Evolutionary conservation across 2,329 filamentous ascomycete species (phyloP).

Genomic region (Stagonosporopsis chrysanthemi): DNA sequence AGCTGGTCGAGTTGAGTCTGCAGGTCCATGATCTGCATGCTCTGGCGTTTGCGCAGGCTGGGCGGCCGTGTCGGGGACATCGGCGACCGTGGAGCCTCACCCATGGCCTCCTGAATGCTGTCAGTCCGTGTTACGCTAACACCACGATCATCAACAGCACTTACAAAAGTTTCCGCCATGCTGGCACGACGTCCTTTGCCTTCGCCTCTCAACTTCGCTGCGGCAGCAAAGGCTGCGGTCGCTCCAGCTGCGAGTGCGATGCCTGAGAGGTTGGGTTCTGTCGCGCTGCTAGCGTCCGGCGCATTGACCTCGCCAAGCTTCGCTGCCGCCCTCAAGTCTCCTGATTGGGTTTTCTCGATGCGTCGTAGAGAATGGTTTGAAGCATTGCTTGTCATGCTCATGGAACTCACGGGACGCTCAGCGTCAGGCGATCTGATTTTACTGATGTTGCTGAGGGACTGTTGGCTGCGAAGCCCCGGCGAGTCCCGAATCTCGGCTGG

Average conservation of each 20-base stretch:
- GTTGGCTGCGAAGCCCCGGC: conserved; percentile 54
- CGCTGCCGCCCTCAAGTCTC: conserved; percentile 76
- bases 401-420: conserved; percentile 67
- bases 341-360: conserved; percentile 71
- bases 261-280: conserved; percentile 41
- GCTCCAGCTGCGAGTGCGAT: conserved; percentile 46
- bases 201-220: conserved; percentile 77
- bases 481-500: conserved; percentile 45
- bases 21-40: conserved; percentile 92
- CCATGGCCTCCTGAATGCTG: conserved; percentile 80
- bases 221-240: conserved; percentile 54
- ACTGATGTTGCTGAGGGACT: conserved; percentile 52
- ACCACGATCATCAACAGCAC: conserved; percentile 52
- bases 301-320: conserved; percentile 62
- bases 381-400: conserved; percentile 56
- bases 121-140: conserved; percentile 31
- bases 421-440: conserved; percentile 54
- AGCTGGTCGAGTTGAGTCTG: conserved; percentile 86
- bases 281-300: conserved; percentile 42
- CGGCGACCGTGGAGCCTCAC: conserved; percentile 88
- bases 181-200: conserved; percentile 79
- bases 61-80: conserved; percentile 92
- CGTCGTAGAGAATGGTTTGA: conserved; percentile 76
- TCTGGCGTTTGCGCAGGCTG: conserved; percentile 95
- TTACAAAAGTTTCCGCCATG: conserved; percentile 95